Evolutionary conservation across 129 eudicot genomes (phyloP).

Genomic region (Deinandra increscens): DNA sequence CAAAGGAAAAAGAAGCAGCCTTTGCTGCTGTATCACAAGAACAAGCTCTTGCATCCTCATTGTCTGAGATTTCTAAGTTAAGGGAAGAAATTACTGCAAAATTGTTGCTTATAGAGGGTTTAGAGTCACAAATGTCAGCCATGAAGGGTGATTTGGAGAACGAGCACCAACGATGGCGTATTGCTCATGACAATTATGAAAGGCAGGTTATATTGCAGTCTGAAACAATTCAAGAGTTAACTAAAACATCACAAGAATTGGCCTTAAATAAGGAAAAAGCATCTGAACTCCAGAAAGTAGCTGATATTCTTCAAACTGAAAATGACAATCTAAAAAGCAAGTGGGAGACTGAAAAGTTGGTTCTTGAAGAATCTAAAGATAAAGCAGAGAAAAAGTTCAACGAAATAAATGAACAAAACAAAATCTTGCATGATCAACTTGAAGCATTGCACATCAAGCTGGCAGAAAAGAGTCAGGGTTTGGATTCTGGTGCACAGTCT

Average conservation of each 20-base stretch:
- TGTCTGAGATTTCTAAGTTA: slow-evolving; percentile 53
- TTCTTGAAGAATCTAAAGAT: slow-evolving; percentile 50
- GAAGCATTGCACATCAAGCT: slow-evolving; percentile 83
- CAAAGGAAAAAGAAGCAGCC: slow-evolving; percentile 61
- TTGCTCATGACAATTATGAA: slow-evolving; percentile 80
- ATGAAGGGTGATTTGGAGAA: slow-evolving; percentile 71
- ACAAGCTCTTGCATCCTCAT: slow-evolving; percentile 64
- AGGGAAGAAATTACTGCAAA: slow-evolving; percentile 57
- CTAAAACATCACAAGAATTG: slow-evolving; percentile 78
- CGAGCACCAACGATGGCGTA: slow-evolving; percentile 71
- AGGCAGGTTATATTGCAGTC: slow-evolving; percentile 95
- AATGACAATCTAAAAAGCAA: slow-evolving; percentile 70
- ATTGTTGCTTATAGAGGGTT: slow-evolving; percentile 38
- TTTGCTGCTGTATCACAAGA: slow-evolving; percentile 63
- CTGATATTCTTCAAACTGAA: slow-evolving; percentile 57
- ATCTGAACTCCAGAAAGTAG: slow-evolving; percentile 56
- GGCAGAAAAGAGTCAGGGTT: slow-evolving; percentile 60
- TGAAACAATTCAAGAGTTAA: slow-evolving; percentile 89
- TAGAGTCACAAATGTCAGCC: slow-evolving; percentile 62
- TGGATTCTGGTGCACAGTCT: slow-evolving; percentile 27
- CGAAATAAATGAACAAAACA: slow-evolving; percentile 83
- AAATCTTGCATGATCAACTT: slow-evolving; percentile 64
- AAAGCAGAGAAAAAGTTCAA: slow-evolving; percentile 62
- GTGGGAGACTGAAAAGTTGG: slow-evolving; percentile 70
- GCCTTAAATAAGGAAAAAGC: slow-evolving; percentile 58